Evolutionary conservation across 2,329 filamentous ascomycete genomes (phyloP), one percentile per base, ranked within the genome.

Genomic region (Fusarium dimerum): DNA sequence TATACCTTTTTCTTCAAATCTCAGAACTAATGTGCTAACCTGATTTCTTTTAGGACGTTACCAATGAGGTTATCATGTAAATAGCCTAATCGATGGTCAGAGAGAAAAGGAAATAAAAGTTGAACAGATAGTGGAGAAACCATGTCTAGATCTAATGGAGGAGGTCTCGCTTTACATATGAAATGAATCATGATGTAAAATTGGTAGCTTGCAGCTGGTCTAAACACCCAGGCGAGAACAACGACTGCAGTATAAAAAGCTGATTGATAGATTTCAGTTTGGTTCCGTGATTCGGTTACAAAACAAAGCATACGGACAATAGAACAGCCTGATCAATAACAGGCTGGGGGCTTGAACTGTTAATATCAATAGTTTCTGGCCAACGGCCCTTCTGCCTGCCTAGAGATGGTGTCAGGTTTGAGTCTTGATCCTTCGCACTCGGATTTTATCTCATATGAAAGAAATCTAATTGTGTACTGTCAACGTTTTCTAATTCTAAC

Each of bases 51-150:
- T 60, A 92, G 88, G 91, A 96, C 72, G 91, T 96, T 53, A 75
- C 85, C 57, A 92, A 93, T 67, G 85, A 88, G 71, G 90, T 96
- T 68, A 97, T 97, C 72, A 97, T 97, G 92, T 97, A 83, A 59
- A 45, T 17, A 15, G 40, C 45, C 40, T 20, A 36, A 41, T 44
- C 18, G 47, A 43, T 44, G 43, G 50, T 52, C 42, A 45, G n/a
- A 30, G 17, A 40, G 26, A 50, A 59, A 57, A 55, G 45, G 42
- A 47, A 45, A 20, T 46, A 51, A 36, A 26, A 42, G 20, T 30
- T 36, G 51, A 60, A 58, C 54, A 48, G 43, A 10, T 43, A 40
- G 36, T 26, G 48, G 42, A 47, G 41, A 13, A 45, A 15, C 43
- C 26, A 43, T 41, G 26, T 36, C 29, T 40, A 48, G 55, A 40